These are phyloP conservation scores for Pyrus hybrid DNA, from an alignment of 331 rosid genomes.

Conservation along the genomic window DNA sequence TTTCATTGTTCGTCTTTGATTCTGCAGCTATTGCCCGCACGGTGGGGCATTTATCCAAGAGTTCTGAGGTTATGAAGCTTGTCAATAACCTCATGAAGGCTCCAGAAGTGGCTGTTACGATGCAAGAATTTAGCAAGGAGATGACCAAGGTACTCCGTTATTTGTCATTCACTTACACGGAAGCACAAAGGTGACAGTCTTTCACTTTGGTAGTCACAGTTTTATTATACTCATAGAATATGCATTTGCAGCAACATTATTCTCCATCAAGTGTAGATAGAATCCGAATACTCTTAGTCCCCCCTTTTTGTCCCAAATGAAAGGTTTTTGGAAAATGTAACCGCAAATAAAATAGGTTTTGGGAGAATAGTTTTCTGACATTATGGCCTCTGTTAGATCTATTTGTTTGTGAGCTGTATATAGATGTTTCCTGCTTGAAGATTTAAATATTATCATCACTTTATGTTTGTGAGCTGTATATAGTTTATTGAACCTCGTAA, in stretches of 20 bases:
- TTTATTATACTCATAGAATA: not conserved
- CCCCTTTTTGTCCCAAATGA: not conserved
- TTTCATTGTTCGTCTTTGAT: not conserved
- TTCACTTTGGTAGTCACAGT: not conserved
- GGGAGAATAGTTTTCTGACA: not conserved
- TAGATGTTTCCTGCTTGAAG: not conserved
- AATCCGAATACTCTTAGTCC: not conserved
- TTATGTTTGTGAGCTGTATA: not conserved
- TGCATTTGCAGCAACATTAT: not conserved
- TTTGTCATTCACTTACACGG: not conserved
- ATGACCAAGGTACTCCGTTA: constrained; percentile 37
- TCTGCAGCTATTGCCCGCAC: constrained; percentile 44
- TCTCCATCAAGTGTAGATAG: not conserved
- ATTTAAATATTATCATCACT: not conserved
- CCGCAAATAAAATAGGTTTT: not conserved
- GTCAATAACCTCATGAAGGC: constrained; percentile 49
- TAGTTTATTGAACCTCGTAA: not conserved
- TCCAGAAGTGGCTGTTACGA: constrained; percentile 41
- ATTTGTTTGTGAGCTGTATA: not conserved
- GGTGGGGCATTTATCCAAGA: constrained; percentile 46
- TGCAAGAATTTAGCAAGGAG: constrained; percentile 51
- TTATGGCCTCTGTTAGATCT: not conserved
- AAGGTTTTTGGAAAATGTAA: not conserved
- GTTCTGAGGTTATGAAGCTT: constrained; percentile 50
- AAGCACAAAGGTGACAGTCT: not conserved